A percentile compares a stretch with the other conserved stretches of the same genome.
Evolutionary conservation across 805 yeast genomes (phyloP).

Genomic region (Starmera amethionina): DNA sequence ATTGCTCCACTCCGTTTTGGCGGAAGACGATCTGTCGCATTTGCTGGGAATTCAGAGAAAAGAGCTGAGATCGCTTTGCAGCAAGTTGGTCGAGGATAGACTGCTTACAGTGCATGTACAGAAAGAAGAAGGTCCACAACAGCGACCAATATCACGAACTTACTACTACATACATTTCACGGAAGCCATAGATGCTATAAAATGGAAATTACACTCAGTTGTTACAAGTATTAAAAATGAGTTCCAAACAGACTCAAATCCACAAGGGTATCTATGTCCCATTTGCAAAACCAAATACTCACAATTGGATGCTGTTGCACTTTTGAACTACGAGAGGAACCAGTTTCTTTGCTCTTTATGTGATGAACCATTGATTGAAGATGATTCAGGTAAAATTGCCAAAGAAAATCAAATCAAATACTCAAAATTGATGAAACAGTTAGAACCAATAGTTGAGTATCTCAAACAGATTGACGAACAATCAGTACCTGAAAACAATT

Average conservation of each 20-base stretch:
- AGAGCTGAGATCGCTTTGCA: conserved; percentile 75
- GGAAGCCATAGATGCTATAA: conserved; percentile 90
- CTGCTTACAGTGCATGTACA: conserved; percentile 62
- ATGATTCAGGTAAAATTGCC: conserved; percentile 78
- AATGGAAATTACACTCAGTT: conserved; percentile 90
- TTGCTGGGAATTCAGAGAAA: conserved; percentile 78
- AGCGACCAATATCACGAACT: conserved; percentile 61
- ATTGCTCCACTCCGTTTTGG: conserved; percentile 76
- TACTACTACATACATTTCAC: conserved; percentile 84
- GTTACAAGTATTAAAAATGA: conserved; percentile 75
- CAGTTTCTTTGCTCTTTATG: conserved; percentile 83
- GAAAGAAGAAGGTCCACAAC: conserved; percentile 55
- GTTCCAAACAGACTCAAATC: conserved; percentile 74
- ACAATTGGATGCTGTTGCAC: conserved; percentile 79
- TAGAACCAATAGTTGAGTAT: conserved; percentile 78
- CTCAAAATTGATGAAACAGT: conserved; percentile 77
- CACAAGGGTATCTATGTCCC: conserved; percentile 91
- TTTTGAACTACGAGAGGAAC: conserved; percentile 69
- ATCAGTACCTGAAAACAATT: conserved; percentile 77
- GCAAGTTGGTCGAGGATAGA: conserved; percentile 76
- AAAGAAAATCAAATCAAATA: conserved; percentile 71
- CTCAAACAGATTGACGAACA: conserved; percentile 76
- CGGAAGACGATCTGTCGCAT: conserved; percentile 83
- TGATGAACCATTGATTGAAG: conserved; percentile 69
- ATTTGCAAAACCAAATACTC: conserved; percentile 73